Percentiles rank a stretch among this genome's conserved stretches.
Conservation (phyloP, 148 eudicot genomes). For the Rhododendron griersonianum region DNA sequence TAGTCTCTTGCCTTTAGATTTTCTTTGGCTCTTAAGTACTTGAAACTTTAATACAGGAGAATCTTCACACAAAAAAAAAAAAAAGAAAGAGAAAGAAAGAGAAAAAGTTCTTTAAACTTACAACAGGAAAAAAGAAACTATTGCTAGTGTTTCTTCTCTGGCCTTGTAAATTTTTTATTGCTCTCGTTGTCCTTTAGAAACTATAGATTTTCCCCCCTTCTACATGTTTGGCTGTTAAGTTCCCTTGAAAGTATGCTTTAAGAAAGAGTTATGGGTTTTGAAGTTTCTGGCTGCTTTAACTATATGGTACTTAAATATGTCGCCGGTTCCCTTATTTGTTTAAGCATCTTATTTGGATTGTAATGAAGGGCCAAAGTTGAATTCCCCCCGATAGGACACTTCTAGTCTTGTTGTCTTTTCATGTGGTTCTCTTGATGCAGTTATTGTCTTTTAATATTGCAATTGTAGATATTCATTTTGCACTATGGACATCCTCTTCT, state of each 20-base stretch:
- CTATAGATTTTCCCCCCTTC: not conserved
- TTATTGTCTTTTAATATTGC: not conserved
- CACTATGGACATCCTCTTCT: not conserved
- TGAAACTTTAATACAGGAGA: not conserved
- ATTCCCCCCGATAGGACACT: not conserved
- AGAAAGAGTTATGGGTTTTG: not conserved
- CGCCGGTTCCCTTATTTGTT: not conserved
- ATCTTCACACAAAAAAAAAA: not conserved
- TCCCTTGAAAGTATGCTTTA: not conserved
- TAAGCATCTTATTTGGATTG: not conserved
- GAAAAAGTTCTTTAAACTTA: not conserved
- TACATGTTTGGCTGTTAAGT: not conserved
- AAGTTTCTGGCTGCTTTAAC: slow-evolving; percentile 1
- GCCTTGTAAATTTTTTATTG: not conserved
- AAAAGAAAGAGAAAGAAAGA: no score
- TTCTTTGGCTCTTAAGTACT: not conserved
- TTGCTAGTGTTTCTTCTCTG: not conserved
- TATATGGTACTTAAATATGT: not conserved
- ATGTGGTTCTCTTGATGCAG: not conserved
- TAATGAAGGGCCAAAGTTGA: not conserved
- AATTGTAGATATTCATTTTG: not conserved
- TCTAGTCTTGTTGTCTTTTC: not conserved
- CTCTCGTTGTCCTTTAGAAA: not conserved
- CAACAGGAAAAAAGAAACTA: not conserved
- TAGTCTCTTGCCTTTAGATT: not conserved